Percentiles rank a stretch among this genome's conserved stretches.
Evolutionary conservation across 345 rosid genomes (phyloP).

Genomic region (Syzygium jambos): DNA sequence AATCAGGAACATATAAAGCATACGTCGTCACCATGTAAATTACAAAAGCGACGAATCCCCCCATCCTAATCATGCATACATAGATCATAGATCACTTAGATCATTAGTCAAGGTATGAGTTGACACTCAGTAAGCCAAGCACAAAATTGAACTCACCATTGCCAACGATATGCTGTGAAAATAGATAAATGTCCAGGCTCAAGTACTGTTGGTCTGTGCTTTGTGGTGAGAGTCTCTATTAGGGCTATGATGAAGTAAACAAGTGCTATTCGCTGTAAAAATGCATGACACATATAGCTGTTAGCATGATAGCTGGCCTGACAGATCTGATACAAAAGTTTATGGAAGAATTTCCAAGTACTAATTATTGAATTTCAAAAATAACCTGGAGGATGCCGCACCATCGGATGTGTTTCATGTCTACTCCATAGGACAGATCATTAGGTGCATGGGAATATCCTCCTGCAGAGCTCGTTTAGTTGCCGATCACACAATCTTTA

Average conservation of each 20-base stretch:
- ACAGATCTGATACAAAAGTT: not conserved
- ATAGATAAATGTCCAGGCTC: slow-evolving; percentile 36
- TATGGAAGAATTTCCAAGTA: not conserved
- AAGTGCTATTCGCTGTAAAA: slow-evolving; percentile 52
- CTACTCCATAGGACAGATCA: slow-evolving; percentile 52
- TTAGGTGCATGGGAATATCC: slow-evolving; percentile 64
- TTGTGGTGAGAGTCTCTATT: slow-evolving; percentile 42
- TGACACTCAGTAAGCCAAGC: not conserved
- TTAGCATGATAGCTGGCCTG: not conserved
- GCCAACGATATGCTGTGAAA: slow-evolving; percentile 48
- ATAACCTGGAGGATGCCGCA: slow-evolving; percentile 63
- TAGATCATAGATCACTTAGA: not conserved
- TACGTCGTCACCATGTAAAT: slow-evolving; percentile 44
- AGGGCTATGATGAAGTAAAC: slow-evolving; percentile 52
- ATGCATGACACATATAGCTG: not conserved
- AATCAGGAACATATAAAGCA: slow-evolving; percentile 50
- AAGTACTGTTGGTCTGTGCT: slow-evolving; percentile 28
- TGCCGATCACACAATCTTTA: not conserved
- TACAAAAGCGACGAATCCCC: slow-evolving; percentile 40
- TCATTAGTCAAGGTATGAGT: not conserved
- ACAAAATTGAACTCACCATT: slow-evolving; percentile 31
- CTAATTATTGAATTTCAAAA: not conserved
- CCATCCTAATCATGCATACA: slow-evolving; percentile 26
- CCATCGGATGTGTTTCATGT: slow-evolving; percentile 60
- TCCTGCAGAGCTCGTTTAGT: slow-evolving; percentile 19